Conservation (phyloP, 2,329 filamentous ascomycete genomes). For the Didymellaceae sp. region DNA sequence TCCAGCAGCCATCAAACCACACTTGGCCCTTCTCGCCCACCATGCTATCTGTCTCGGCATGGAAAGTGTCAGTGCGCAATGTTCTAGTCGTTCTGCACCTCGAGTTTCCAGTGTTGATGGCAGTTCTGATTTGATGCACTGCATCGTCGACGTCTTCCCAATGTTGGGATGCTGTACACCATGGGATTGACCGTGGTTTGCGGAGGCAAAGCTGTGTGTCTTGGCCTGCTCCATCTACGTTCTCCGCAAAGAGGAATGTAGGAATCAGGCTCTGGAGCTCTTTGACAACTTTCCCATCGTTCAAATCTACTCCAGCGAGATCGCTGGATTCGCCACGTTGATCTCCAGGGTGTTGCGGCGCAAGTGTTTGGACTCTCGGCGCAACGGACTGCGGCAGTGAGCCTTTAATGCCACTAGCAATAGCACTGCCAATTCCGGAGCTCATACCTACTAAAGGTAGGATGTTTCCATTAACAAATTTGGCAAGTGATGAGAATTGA, state of each 20-base stretch:
- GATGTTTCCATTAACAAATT: slow-evolving; percentile 24
- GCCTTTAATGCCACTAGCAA: slow-evolving; percentile 6
- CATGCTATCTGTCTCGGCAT: slow-evolving; percentile 30
- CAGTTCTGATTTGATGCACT: slow-evolving; percentile 9
- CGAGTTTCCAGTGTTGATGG: not conserved
- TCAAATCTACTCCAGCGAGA: not conserved
- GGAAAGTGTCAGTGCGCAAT: slow-evolving; percentile 25
- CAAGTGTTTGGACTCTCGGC: not conserved
- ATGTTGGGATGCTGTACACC: slow-evolving; percentile 10
- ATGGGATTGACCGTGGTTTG: slow-evolving; percentile 19
- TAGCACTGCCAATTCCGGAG: not conserved
- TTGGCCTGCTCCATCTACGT: slow-evolving; percentile 20
- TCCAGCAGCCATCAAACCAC: slow-evolving; percentile 33
- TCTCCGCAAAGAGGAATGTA: slow-evolving; percentile 27
- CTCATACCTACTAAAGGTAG: slow-evolving; percentile 19
- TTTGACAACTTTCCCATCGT: slow-evolving; percentile 10
- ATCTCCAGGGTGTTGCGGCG: not conserved
- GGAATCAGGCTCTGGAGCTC: slow-evolving; percentile 20
- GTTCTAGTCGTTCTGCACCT: not conserved
- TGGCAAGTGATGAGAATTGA: slow-evolving; percentile 17
- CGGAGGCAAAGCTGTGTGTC: slow-evolving; percentile 31
- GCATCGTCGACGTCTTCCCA: slow-evolving; percentile 29
- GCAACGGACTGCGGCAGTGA: not conserved
- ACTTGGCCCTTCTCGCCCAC: slow-evolving; percentile 24
- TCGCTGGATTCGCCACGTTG: not conserved